phyloP scores from a whole-genome alignment of 2,329 filamentous ascomycete species.

The Zymoseptoria tritici region DNA sequence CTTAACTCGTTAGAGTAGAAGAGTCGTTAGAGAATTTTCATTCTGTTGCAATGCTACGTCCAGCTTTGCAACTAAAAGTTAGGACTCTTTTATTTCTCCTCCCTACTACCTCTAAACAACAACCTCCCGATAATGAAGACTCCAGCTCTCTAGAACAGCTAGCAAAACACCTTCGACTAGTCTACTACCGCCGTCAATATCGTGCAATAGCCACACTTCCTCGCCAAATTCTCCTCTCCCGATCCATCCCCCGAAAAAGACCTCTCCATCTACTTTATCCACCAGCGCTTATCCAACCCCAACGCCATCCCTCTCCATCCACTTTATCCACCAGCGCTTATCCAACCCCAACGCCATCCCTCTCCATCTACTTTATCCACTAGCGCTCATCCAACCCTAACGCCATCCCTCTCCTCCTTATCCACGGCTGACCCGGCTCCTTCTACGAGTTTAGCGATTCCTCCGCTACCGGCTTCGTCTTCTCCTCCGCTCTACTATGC shows the following conservation, averaged over 20 bases:
- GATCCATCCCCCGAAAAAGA: slow-evolving; percentile 27
- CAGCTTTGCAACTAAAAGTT: no score
- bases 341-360: slow-evolving; percentile 33
- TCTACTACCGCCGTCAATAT: slow-evolving; percentile 27
- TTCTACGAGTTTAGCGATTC: slow-evolving; percentile 43
- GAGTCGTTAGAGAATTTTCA: no score
- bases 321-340: slow-evolving; percentile 35
- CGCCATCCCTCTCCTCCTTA: slow-evolving; percentile 36
- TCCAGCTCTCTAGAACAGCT: slow-evolving; percentile 30
- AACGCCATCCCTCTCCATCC: slow-evolving; percentile 34
- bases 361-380: slow-evolving; percentile 35
- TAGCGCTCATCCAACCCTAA: slow-evolving; percentile 26
- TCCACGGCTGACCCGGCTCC: slow-evolving; percentile 41
- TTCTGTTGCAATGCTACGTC: no score
- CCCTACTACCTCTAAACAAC: no score
- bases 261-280: slow-evolving; percentile 34
- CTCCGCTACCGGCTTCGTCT: slow-evolving; percentile 50
- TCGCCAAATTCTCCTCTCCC: not conserved
- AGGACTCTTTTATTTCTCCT: no score
- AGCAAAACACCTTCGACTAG: slow-evolving; percentile 31
- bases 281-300: slow-evolving; percentile 27
- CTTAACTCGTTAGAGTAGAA: no score
- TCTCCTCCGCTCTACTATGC: slow-evolving; percentile 32
- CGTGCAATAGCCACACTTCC: slow-evolving; percentile 30
- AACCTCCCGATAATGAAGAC: no score